Evolutionary conservation across 352 stramenopile genomes (phyloP).

Genomic region (Pilasporangium apinafurcum): DNA sequence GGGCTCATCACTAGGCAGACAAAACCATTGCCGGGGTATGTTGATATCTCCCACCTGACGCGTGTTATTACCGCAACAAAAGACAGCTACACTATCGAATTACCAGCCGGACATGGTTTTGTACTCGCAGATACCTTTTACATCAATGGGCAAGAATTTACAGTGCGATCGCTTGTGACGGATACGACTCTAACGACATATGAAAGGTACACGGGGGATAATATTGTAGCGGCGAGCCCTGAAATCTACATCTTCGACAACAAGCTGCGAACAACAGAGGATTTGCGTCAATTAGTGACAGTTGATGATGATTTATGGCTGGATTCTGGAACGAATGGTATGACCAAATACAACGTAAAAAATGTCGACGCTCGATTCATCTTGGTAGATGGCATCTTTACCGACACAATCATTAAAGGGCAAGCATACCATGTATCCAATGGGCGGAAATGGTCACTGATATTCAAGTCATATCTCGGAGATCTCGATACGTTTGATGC

Average conservation of each 20-base stretch:
- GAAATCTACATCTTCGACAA: slow-evolving; percentile 57
- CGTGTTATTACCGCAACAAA: slow-evolving; percentile 35
- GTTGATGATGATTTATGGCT: slow-evolving; percentile 53
- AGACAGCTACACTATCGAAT: slow-evolving; percentile 18
- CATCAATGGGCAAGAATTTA: slow-evolving; percentile 30
- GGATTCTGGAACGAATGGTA: slow-evolving; percentile 23
- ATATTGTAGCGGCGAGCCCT: slow-evolving; percentile 18
- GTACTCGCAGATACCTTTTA: slow-evolving; percentile 20
- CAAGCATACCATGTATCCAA: slow-evolving; percentile 26
- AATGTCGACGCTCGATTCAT: slow-evolving; percentile 24
- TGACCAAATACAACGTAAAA: slow-evolving; percentile 36
- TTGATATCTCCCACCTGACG: slow-evolving; percentile 37
- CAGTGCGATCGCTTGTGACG: slow-evolving; percentile 12
- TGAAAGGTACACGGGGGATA: slow-evolving; percentile 22
- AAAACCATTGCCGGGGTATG: slow-evolving; percentile 34
- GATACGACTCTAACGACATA: slow-evolving; percentile 23
- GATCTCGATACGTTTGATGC: slow-evolving; percentile 52
- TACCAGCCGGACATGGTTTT: slow-evolving; percentile 39
- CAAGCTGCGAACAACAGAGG: slow-evolving; percentile 46
- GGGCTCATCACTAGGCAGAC: slow-evolving; percentile 50
- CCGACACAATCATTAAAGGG: slow-evolving; percentile 21
- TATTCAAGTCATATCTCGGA: slow-evolving; percentile 62
- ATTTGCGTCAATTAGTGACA: slow-evolving; percentile 27
- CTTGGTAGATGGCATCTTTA: slow-evolving; percentile 41
- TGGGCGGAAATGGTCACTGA: slow-evolving; percentile 54